Conservation (phyloP, 345 rosid genomes). For the Hirschfeldia incana region DNA sequence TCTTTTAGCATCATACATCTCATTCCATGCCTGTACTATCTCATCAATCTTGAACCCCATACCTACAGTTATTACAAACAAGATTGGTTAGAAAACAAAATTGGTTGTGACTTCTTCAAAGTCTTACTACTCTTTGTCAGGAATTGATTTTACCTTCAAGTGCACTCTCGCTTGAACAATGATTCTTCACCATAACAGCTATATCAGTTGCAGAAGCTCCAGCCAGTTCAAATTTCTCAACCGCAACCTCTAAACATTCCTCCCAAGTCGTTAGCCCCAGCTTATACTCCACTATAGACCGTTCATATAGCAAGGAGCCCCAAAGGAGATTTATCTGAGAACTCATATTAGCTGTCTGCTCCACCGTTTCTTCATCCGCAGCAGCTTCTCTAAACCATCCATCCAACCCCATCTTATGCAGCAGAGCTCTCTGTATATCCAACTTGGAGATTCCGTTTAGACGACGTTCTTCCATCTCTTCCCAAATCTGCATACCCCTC, state of each 20-base stretch:
- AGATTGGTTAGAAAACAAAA: neutral
- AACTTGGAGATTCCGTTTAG: slow-evolving; percentile 81
- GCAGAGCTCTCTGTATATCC: slow-evolving; percentile 60
- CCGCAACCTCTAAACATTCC: slow-evolving; percentile 96
- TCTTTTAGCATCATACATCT: slow-evolving; percentile 95
- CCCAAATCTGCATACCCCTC: slow-evolving; percentile 97
- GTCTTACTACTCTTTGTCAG: neutral
- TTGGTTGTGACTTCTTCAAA: neutral
- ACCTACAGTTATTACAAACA: slow-evolving; percentile 44
- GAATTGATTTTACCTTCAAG: slow-evolving; percentile 67
- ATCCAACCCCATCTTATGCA: slow-evolving; percentile 73
- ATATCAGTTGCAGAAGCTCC: slow-evolving; percentile 96
- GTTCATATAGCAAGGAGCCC: slow-evolving; percentile 94
- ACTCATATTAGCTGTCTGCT: slow-evolving; percentile 79
- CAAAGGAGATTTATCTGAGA: slow-evolving; percentile 91
- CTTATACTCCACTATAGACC: slow-evolving; percentile 89
- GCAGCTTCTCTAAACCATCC: slow-evolving; percentile 54
- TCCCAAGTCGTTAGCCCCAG: slow-evolving; percentile 94
- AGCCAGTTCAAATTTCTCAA: slow-evolving; percentile 96
- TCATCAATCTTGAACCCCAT: slow-evolving; percentile 96
- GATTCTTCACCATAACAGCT: slow-evolving; percentile 98
- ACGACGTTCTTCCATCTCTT: slow-evolving; percentile 88
- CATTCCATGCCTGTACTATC: slow-evolving; percentile 99
- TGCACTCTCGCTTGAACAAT: slow-evolving; percentile 82
- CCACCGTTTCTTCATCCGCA: slow-evolving; percentile 74